Evolutionary conservation across 2,329 filamentous ascomycete genomes (phyloP).

Genomic region (Fusarium devonianum): DNA sequence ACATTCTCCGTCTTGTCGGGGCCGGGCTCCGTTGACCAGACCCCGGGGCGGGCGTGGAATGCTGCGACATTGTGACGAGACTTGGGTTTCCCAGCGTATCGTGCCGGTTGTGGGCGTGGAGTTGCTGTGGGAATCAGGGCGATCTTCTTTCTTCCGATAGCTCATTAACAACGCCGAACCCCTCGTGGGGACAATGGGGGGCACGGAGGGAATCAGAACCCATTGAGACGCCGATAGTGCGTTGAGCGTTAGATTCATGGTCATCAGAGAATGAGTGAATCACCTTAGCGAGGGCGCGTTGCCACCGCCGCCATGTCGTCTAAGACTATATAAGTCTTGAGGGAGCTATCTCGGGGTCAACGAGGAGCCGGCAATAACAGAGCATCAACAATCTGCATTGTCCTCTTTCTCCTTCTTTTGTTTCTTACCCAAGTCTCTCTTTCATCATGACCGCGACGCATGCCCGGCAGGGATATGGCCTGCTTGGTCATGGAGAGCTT

Average conservation of each 20-base stretch:
- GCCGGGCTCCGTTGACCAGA: conserved; percentile 30
- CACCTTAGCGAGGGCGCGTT: conserved; percentile 21
- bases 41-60: conserved; percentile 34
- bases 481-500: conserved; percentile 30
- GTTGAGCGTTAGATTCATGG: conserved; percentile 16
- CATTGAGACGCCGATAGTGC: conserved; percentile 13
- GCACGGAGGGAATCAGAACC: conserved; percentile 10
- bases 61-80: conserved; percentile 27
- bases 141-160: too few species aligned
- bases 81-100: conserved; percentile 10
- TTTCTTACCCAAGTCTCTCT: background rate
- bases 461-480: conserved; percentile 4
- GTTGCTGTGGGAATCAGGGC: conserved; percentile 35
- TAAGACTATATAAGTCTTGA: conserved; percentile 32
- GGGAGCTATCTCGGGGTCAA: conserved; percentile 33
- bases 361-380: conserved; percentile 19
- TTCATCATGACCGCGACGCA: conserved; percentile 16
- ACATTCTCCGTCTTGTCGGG: conserved; percentile 38
- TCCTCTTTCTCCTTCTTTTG: conserved; percentile 12
- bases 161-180: conserved; percentile 24
- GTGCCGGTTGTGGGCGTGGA: conserved; percentile 11
- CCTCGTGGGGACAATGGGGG: conserved; percentile 12
- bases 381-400: conserved; percentile 27
- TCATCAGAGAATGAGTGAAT: conserved; percentile 20
- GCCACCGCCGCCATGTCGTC: conserved; percentile 22